Evolutionary conservation across 192 early-diverging fungal species (phyloP), one percentile per base, ranked within the genome.

Genomic region (Backusella morwellensis): DNA sequence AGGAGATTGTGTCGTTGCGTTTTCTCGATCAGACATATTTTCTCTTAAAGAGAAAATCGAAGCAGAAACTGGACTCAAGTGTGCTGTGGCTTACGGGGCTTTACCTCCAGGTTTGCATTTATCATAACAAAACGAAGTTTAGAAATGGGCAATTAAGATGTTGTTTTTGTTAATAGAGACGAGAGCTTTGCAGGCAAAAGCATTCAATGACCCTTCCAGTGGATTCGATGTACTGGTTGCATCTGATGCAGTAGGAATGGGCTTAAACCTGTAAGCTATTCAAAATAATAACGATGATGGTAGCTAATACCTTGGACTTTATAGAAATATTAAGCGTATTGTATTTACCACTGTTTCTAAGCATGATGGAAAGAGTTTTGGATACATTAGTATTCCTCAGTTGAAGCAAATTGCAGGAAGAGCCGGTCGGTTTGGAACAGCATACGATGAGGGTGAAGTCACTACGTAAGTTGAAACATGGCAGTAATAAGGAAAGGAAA

Each of bases 181-280:
- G 54, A 86, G 97, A 29, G 89, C 93, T 0, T 82, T 91, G 71
- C 97, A 99, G 86, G 96, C 97, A 9, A 86, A 86, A 72, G 84
- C 93, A 35, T 99, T 99, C 78, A 99, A 99, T 79, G 94, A 95
- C 72, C 92, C 91, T 1, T 71, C 86, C 15, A 89, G 88, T 70
- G 90, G 85, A 8, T 93, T 92, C 72, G 90, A 95, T 72, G 92
- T 98, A 6, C 82, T 99, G 23, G 94, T 99, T 15, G 96, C 97
- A 6, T 95, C 94, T 73, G 97, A 99, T 85, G 97, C 97, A 0
- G 90, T 99, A 66, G 97, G 97, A 29, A 99, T 99, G 97, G 97
- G 97, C 0, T 86, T 97, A 12, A 99, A 99, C 81, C 76, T 99
- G 91, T 93, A 80, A 74, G 87, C 83, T 44, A 19, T 17, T 1